Conservation (phyloP, 1,284 basidiomycete genomes). For the Hymenochaete sp. region DNA sequence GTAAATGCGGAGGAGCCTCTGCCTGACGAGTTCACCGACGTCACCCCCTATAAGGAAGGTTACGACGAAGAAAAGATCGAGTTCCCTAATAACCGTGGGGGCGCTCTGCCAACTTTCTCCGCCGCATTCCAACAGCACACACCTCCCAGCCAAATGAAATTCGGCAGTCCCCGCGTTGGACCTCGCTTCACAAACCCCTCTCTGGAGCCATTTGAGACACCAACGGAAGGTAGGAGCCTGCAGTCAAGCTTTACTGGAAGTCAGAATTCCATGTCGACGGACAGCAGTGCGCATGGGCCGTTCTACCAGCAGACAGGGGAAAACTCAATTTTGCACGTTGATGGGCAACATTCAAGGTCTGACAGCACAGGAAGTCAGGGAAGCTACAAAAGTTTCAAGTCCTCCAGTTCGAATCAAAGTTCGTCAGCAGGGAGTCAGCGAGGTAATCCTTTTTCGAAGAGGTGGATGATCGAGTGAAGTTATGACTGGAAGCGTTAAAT, state of each 20-base stretch:
- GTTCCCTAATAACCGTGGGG: conserved; percentile 46
- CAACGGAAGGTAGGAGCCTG: conserved; percentile 9
- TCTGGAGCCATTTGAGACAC: conserved; percentile 34
- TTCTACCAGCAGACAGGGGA: too few relatives aligned
- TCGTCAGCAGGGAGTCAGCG: not conserved
- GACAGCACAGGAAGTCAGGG: conserved; percentile 15
- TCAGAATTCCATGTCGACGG: too few relatives aligned
- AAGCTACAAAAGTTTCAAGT: conserved; percentile 14
- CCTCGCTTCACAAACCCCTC: conserved; percentile 42
- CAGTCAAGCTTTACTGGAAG: too few relatives aligned
- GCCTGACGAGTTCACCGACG: conserved; percentile 40
- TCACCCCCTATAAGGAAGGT: conserved; percentile 26
- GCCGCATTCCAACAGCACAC: conserved; percentile 38
- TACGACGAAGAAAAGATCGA: conserved; percentile 51
- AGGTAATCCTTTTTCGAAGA: conserved; percentile 12
- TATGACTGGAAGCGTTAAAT: too few relatives aligned
- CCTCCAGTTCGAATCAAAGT: conserved; percentile 1
- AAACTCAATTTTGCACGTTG: too few relatives aligned
- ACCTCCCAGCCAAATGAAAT: conserved; percentile 35
- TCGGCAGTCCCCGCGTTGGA: conserved; percentile 32
- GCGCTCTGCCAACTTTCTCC: conserved; percentile 46
- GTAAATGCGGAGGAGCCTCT: conserved; percentile 50
- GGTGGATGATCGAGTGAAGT: conserved; percentile 23
- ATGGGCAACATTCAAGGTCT: conserved; percentile 13
- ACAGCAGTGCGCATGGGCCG: too few relatives aligned